phyloP scores from a whole-genome alignment of 2,329 filamentous ascomycete species.

The Pseudohalonectria lignicola region DNA sequence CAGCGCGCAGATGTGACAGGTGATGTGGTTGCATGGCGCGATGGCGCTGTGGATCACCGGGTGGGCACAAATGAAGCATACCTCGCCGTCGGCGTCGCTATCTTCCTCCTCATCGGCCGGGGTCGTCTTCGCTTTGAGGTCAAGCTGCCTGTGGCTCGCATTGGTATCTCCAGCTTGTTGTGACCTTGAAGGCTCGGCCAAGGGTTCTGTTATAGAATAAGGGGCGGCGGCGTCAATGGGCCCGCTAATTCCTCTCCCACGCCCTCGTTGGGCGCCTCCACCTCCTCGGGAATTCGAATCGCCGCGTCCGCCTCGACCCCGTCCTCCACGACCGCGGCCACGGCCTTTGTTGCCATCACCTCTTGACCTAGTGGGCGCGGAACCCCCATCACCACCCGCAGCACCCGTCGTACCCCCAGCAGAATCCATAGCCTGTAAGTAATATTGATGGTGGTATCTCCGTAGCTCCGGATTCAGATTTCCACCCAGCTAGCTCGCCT shows the following conservation, averaged over 20 bases:
- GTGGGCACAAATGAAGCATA: slow-evolving; percentile 97
- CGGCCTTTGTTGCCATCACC: slow-evolving; percentile 25
- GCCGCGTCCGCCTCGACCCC: slow-evolving; percentile 20
- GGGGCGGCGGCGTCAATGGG: no score
- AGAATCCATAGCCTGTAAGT: slow-evolving; percentile 5
- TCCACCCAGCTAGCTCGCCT: no score
- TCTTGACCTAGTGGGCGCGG: slow-evolving; percentile 11
- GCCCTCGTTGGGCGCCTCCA: no score
- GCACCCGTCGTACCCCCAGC: slow-evolving; percentile 1
- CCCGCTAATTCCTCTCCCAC: no score
- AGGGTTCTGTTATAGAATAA: no score
- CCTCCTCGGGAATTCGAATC: no score
- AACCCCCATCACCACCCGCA: slow-evolving; percentile 1
- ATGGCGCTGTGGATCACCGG: slow-evolving; percentile 79
- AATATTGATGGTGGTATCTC: no score
- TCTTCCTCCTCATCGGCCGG: slow-evolving; percentile 2
- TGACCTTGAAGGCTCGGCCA: no score
- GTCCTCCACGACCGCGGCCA: slow-evolving; percentile 29
- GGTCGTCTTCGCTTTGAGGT: slow-evolving; percentile 5
- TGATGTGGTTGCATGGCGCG: slow-evolving; percentile 89
- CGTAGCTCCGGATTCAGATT: no score
- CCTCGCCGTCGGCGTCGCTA: slow-evolving; percentile 53
- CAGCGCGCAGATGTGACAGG: slow-evolving; percentile 91
- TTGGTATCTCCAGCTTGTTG: no score
- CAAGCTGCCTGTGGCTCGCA: no score